Conservation (phyloP, 1,284 basidiomycete genomes). For the Ceratobasidium theobromae region DNA sequence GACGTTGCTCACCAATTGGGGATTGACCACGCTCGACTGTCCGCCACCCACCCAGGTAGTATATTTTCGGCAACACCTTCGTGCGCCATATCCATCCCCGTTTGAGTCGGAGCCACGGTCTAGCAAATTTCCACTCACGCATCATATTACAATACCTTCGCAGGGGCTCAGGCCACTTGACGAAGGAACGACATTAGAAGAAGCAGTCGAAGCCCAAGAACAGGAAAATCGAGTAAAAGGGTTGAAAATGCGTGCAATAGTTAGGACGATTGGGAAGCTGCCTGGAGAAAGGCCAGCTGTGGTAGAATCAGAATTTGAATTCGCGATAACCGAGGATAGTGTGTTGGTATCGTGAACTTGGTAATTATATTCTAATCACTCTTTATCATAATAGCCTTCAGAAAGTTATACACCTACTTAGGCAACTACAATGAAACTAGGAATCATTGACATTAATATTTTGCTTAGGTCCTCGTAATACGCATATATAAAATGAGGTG, state of each 20-base stretch:
- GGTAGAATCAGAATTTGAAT: constrained; percentile 18
- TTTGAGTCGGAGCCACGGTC: constrained; percentile 35
- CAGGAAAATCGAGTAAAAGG: constrained; percentile 37
- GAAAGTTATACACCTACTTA: no score
- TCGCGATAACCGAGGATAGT: constrained; percentile 2
- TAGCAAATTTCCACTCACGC: constrained; percentile 43
- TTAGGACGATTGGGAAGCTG: constrained; percentile 40
- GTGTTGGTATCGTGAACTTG: constrained; percentile 2
- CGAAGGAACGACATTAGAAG: constrained; percentile 38
- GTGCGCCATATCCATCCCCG: constrained; percentile 49
- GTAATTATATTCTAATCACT: neutral
- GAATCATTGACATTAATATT: no score
- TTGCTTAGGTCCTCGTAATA: no score
- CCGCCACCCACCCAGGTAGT: constrained; percentile 36
- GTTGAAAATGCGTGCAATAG: constrained; percentile 42
- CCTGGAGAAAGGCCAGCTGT: neutral
- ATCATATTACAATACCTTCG: constrained; percentile 50
- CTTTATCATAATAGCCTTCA: no score
- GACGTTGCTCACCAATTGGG: constrained; percentile 66
- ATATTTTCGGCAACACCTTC: constrained; percentile 56
- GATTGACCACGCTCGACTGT: constrained; percentile 46
- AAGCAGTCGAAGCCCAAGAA: constrained; percentile 39
- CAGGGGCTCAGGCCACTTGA: constrained; percentile 41
- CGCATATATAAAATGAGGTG: no score
- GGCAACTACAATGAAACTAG: no score